These are phyloP conservation scores for Botrytis aclada DNA, from an alignment of 2,329 filamentous ascomycete species.

Conservation along the genomic window DNA sequence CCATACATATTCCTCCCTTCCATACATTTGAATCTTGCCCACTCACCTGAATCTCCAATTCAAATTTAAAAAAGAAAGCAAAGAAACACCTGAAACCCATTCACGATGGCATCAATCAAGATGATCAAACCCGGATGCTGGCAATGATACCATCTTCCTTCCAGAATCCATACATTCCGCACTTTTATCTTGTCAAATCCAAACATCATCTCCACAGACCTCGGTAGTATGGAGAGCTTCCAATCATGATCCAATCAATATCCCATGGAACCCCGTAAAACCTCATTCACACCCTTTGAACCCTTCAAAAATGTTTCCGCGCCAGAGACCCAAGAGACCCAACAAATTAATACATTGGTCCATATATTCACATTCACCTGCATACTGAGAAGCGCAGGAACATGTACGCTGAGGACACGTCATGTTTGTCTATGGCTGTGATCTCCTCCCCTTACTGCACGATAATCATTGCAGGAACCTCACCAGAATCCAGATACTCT, in stretches of 20 bases:
- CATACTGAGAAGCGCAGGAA: conserved; percentile 5
- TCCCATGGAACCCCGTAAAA: neutral
- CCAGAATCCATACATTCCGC: neutral
- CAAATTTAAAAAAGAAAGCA: neutral
- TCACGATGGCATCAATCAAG: neutral
- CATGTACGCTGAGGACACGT: neutral
- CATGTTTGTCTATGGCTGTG: neutral
- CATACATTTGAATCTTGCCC: neutral
- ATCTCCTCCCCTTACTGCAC: conserved; percentile 4
- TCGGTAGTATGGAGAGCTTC: neutral
- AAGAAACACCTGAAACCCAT: neutral
- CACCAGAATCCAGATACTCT: neutral
- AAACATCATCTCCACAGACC: neutral
- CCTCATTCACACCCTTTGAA: neutral
- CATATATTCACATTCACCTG: conserved; percentile 1
- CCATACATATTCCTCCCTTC: neutral
- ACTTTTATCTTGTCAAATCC: neutral
- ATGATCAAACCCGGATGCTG: neutral
- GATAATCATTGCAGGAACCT: conserved; percentile 14
- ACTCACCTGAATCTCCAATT: neutral
- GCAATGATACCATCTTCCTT: neutral
- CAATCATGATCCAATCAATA: conserved; percentile 3
- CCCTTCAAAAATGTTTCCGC: neutral
- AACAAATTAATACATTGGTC: neutral
- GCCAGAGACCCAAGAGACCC: neutral